Evolutionary conservation across 768 basidiomycete species (phyloP).

Genomic region (Pleurotus giganteus): DNA sequence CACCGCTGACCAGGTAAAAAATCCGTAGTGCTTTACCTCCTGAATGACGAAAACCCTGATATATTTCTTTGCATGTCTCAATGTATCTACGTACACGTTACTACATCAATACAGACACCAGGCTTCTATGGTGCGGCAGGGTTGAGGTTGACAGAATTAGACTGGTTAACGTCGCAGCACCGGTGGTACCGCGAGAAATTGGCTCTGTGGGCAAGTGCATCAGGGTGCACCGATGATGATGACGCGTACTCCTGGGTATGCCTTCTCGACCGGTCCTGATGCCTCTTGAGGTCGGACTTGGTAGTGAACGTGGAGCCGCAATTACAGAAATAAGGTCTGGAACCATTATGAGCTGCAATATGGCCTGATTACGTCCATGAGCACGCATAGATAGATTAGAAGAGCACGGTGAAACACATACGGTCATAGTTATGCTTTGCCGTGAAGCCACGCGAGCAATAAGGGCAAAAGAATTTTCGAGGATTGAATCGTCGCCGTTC

Average conservation of each 20-base stretch:
- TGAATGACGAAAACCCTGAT: too few species aligned
- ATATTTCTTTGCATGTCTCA: too few species aligned
- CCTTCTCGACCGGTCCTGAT: not conserved
- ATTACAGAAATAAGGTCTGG: not conserved
- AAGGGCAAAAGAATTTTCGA: not conserved
- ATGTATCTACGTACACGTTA: too few species aligned
- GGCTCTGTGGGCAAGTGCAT: not conserved
- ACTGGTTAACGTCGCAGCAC: too few species aligned
- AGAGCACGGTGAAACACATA: not conserved
- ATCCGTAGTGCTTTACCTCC: too few species aligned
- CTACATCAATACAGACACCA: too few species aligned
- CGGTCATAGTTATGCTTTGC: constrained; percentile 2
- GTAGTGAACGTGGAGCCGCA: constrained; percentile 2
- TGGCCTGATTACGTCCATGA: not conserved
- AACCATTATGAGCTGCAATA: not conserved
- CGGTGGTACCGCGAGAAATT: not conserved
- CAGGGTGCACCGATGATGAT: not conserved
- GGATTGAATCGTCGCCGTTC: not conserved
- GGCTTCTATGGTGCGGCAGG: too few species aligned
- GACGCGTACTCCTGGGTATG: not conserved
- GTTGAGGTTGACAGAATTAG: too few species aligned
- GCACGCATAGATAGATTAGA: not conserved
- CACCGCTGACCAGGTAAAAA: too few species aligned
- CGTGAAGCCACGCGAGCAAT: not conserved
- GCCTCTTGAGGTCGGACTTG: not conserved